Evolutionary conservation across 164 flowering plant genomes (phyloP).

Genomic region (Houttuynia cordata): DNA sequence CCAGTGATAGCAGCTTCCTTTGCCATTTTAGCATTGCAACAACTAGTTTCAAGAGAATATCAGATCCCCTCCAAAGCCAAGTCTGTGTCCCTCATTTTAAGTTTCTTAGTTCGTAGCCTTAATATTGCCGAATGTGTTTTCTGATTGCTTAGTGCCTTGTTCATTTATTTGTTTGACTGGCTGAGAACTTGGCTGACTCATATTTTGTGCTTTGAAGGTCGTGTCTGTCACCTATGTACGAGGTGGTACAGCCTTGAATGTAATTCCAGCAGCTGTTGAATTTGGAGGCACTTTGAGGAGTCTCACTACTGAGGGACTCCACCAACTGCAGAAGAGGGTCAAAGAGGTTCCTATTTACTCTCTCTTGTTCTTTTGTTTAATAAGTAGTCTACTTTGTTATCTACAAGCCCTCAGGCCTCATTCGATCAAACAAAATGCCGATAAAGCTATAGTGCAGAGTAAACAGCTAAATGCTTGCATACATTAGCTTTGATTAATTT

Average conservation of each 20-base stretch:
- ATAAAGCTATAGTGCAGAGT: too few relatives aligned
- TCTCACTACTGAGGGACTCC: conserved; percentile 66
- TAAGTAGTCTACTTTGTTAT: too few relatives aligned
- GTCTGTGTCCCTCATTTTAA: conserved; percentile 20
- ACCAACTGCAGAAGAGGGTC: conserved; percentile 39
- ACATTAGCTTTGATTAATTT: too few relatives aligned
- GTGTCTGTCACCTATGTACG: conserved; percentile 65
- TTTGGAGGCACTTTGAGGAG: conserved; percentile 82
- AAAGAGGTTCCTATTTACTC: conserved; percentile 42
- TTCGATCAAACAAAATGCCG: too few relatives aligned
- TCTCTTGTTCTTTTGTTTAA: background rate
- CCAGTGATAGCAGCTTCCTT: conserved; percentile 63
- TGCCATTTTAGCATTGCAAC: conserved; percentile 63
- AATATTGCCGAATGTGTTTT: too few relatives aligned
- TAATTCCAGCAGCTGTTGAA: conserved; percentile 44
- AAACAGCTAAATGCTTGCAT: too few relatives aligned
- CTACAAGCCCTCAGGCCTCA: too few relatives aligned
- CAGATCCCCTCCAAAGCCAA: conserved; percentile 59
- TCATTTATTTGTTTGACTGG: background rate
- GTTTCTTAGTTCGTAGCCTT: too few relatives aligned
- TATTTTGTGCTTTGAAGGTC: conserved; percentile 31
- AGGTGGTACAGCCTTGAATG: conserved; percentile 47
- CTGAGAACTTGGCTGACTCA: background rate
- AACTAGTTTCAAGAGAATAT: conserved; percentile 69
- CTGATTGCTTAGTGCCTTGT: too few relatives aligned